Evolutionary conservation across 2,329 filamentous ascomycete genomes (phyloP), one percentile per base, ranked within the genome.

Genomic region (Fusarium denticulatum): DNA sequence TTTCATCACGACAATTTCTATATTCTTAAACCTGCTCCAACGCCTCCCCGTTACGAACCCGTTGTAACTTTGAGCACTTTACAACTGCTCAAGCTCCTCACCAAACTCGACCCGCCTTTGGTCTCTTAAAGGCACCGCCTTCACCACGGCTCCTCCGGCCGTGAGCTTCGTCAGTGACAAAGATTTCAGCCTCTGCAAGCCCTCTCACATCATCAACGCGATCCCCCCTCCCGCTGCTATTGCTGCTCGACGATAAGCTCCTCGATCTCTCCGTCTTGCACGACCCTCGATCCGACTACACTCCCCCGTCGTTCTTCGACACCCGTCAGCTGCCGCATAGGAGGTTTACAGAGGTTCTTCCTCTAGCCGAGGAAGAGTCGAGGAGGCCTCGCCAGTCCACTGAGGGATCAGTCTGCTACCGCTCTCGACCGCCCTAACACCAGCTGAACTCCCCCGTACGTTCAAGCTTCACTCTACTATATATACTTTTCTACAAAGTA

Each of bases 361-460:
- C 95, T 97, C 96, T 96, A 88, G 88, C 87, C 85, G 96, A 95
- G 96, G 96, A 96, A 97, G 96, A 96, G 94, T 97, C 95, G 93
- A 94, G 93, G 93, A 96, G 94, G 93, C 94, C 94, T 94, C 93
- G 94, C 92, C 94, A 93, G 91, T 91, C 92, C 89, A 92, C 88
- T 89, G 89, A 93, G 89, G 94, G 92, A 92, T 93, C 94, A 89
- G 93, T 94, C 88, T 93, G 92, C 86, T 97, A 95, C 88, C 93
- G 92, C 86, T 97, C 96, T 89, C 94, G 94, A 90, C 96, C 96
- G 85, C 96, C 96, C 84, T 98, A 98, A 95, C 87, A 92, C 83
- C 78, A 76, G 80, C 80, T 80, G 78, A 74, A 79, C 77, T 6
- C 36, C 68, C 72, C 68, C 71, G 39, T 72, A 63, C 64, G 69